phyloP scores from a whole-genome alignment of 371 early-diverging fungal species.

The Rhizopus stolonifer region DNA sequence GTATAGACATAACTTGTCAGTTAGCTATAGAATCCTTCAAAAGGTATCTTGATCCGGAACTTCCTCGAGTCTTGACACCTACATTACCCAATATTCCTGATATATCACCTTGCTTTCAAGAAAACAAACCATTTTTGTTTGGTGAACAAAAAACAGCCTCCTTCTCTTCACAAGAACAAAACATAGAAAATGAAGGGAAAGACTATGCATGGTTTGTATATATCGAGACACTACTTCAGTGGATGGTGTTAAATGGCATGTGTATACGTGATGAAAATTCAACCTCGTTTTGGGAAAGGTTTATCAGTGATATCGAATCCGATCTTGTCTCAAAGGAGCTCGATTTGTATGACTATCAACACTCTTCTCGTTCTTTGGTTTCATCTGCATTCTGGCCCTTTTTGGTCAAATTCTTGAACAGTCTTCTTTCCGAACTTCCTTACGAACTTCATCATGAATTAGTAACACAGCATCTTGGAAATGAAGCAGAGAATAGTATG shows the following conservation, averaged over 20 bases:
- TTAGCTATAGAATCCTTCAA: constrained; percentile 35
- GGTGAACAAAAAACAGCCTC: neutral
- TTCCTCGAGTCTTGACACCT: constrained; percentile 19
- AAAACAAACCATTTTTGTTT: constrained; percentile 27
- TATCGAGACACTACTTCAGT: constrained; percentile 43
- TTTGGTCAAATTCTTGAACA: constrained; percentile 34
- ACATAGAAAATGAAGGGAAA: constrained; percentile 2
- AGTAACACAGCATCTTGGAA: neutral
- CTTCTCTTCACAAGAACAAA: neutral
- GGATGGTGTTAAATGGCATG: constrained; percentile 42
- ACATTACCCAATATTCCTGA: constrained; percentile 21
- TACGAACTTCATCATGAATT: constrained; percentile 14
- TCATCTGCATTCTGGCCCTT: constrained; percentile 41
- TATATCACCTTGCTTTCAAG: constrained; percentile 4
- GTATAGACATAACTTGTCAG: constrained; percentile 36
- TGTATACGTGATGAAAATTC: constrained; percentile 14
- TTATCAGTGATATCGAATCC: constrained; percentile 22
- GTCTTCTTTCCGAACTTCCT: constrained; percentile 27
- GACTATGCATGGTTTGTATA: constrained; percentile 37
- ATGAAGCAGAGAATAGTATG: neutral
- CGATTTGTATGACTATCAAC: neutral
- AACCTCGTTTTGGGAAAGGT: constrained; percentile 32
- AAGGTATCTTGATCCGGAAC: constrained; percentile 19
- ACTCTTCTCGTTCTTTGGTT: constrained; percentile 9
- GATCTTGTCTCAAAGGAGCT: constrained; percentile 9